Percentiles rank a stretch among this genome's conserved stretches.
These are phyloP conservation scores for Xylaria sp. DNA, from an alignment of 2,329 filamentous ascomycete species.

Conservation along the genomic window DNA sequence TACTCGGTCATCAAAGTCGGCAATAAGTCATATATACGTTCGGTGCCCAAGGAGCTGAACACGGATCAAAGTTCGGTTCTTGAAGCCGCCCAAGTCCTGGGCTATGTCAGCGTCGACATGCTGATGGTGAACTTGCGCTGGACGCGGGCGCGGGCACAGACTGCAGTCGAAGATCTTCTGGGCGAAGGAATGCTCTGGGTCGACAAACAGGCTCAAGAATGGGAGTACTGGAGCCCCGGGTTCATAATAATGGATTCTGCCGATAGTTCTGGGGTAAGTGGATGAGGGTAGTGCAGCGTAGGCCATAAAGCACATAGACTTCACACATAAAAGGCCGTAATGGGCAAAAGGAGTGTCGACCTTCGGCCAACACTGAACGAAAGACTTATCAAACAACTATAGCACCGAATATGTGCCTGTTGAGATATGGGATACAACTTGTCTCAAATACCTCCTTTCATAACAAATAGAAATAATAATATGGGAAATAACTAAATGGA, in stretches of 20 bases:
- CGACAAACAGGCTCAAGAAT: conserved; percentile 82
- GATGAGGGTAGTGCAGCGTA: conserved; percentile 28
- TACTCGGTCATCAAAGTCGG: conserved; percentile 87
- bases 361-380: neutral
- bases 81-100: conserved; percentile 87
- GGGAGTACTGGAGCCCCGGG: conserved; percentile 90
- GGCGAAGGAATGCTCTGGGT: conserved; percentile 93
- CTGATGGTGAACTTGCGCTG: conserved; percentile 84
- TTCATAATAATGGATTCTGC: conserved; percentile 58
- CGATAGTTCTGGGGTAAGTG: conserved; percentile 20
- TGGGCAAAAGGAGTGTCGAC: neutral
- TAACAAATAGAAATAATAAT: too few relatives aligned
- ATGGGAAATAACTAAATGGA: too few relatives aligned
- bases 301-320: neutral
- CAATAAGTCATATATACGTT: conserved; percentile 84
- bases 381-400: too few relatives aligned
- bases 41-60: conserved; percentile 92
- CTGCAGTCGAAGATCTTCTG: conserved; percentile 88
- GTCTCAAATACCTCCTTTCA: too few relatives aligned
- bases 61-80: conserved; percentile 91
- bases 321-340: neutral
- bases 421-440: too few relatives aligned
- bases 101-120: conserved; percentile 90
- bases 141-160: conserved; percentile 83
- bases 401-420: too few relatives aligned